Evolutionary conservation across 805 yeast genomes (phyloP), one percentile per base, ranked within the genome.

Genomic region (Naumovozyma dairenensis): DNA sequence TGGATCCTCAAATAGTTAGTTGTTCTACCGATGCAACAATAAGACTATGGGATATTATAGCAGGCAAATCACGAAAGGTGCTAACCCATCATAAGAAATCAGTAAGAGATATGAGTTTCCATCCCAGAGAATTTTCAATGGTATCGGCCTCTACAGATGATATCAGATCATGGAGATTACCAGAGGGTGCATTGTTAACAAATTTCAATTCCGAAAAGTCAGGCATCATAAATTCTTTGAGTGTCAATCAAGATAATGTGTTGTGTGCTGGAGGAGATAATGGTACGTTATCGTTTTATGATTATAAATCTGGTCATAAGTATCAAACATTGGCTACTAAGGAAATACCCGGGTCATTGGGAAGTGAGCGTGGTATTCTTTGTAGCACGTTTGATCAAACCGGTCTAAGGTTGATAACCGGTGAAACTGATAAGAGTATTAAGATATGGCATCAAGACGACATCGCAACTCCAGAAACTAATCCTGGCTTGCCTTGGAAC

Each of bases 391-490:
- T 85, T 54, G 96, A 92, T 55, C 62, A 67, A 53, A 76, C 85
- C 38, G 96, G 96, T 0, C 58, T 76, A 45, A 69, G 95, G 30
- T 59, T 92, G 37, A 69, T 92, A 15, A 83, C 95, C 1, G 85
- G 95, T 31, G 94, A 83, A 47, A 76, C 83, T n/a, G 97, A 89
- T 57, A 87, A 87, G 52, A 76, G 82, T 52, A 72, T 84, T 25
- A 82, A 80, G 52, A 63, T 83, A 1, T 84, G 92, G 89, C 69
- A 63, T 32, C 72, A 71, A 39, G 65, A 57, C 19, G 45, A 51
- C 2, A 42, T 37, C 4, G 62, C 66, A 0, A 57, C 62, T 1
- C 46, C 46, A 13, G 45, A 40, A 6, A 27, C 46, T 2, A 36
- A 49, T 29, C 59, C 60, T 8, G 57, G 56, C 1, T 32, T 56